phyloP scores from a whole-genome alignment of 2,329 filamentous ascomycete genomes.

The Samsoniella hepiali region DNA sequence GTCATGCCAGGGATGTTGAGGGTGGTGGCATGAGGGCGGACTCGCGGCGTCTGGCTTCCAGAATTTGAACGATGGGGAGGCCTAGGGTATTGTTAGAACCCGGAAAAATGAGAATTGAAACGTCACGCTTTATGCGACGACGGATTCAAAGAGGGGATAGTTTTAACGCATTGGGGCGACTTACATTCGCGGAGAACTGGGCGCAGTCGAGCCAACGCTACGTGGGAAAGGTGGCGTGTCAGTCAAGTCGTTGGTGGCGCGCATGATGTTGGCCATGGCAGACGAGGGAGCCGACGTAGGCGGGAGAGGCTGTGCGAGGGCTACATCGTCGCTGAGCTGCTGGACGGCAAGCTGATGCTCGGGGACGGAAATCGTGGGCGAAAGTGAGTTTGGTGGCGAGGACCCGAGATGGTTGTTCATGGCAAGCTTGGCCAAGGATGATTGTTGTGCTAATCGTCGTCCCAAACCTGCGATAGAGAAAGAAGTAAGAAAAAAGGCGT shows the following conservation, averaged over 20 bases:
- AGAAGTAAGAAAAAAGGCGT: slow-evolving; percentile 15
- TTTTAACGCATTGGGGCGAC: slow-evolving; percentile 27
- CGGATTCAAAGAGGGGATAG: not conserved
- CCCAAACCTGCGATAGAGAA: slow-evolving; percentile 28
- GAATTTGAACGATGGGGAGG: slow-evolving; percentile 70
- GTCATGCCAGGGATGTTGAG: slow-evolving; percentile 97
- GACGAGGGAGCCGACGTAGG: slow-evolving; percentile 29
- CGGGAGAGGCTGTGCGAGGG: slow-evolving; percentile 22
- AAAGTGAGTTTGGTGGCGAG: slow-evolving; percentile 29
- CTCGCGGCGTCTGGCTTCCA: slow-evolving; percentile 70
- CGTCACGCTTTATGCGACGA: not conserved
- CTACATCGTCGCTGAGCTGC: slow-evolving; percentile 33
- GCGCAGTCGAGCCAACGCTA: slow-evolving; percentile 57
- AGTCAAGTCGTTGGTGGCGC: slow-evolving; percentile 43
- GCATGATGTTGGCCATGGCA: slow-evolving; percentile 41
- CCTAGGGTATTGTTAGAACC: slow-evolving; percentile 38
- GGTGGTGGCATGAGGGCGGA: slow-evolving; percentile 82
- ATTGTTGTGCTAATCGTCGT: slow-evolving; percentile 39
- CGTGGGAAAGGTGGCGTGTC: slow-evolving; percentile 55
- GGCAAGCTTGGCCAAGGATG: slow-evolving; percentile 42
- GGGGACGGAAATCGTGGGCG: slow-evolving; percentile 30
- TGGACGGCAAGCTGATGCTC: slow-evolving; percentile 34
- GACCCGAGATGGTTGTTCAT: slow-evolving; percentile 42
- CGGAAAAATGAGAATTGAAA: not conserved
- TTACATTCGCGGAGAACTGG: slow-evolving; percentile 57